Base-by-base conservation (phyloP, 225 moss, liverwort and hornwort genomes). In the Marchantia paleacea region DNA sequence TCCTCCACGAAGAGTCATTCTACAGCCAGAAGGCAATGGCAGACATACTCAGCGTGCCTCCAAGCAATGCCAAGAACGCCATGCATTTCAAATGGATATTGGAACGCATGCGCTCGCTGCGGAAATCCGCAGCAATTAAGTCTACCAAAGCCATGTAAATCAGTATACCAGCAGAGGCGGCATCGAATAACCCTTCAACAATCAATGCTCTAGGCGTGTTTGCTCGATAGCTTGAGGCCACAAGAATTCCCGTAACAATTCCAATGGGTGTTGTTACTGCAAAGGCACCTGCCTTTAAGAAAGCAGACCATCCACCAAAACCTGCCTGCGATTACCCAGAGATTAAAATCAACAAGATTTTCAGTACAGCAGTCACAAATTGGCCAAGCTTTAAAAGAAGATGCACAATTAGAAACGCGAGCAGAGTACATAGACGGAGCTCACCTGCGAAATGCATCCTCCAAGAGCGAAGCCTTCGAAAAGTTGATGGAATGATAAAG, bases 391-490 rank as follows among this genome's bases (percentile, higher is more conserved):
- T 10, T 57, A 9, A 28, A 1, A 6, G 47, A 26, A 15, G 19
- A 70, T n/a, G 53, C 39, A 39, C 75, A 19, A 10, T 14, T n/a
- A 52, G 24, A 15, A 55, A 52, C 74, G 10, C 25, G 52, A 75
- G 24, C 28, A 24, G 28, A 28, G 26, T 14, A 49, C 13, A 28
- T 39, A n/a, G 48, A 10, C 16, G 16, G 1, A 25, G 50, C 51
- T 10, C 52, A 94, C 96, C 69, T 96, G 92, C 63, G 90, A 82
- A 80, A 96, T 92, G 84, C 94, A 94, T 51, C 92, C 96, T 78
- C 96, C 96, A 16, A 96, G 91, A 67, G 96, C 96, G 82, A 96
- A 92, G 39, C 96, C 96, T 87, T 96, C 96, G 81, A 96, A 96
- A 24, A 94, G 89, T 65, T 96, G 96, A 79, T 96, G 96, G 81